Evolutionary conservation across 2,329 filamentous ascomycete species (phyloP), one percentile per base, ranked within the genome.

Genomic region (Xylariaceae sp.): DNA sequence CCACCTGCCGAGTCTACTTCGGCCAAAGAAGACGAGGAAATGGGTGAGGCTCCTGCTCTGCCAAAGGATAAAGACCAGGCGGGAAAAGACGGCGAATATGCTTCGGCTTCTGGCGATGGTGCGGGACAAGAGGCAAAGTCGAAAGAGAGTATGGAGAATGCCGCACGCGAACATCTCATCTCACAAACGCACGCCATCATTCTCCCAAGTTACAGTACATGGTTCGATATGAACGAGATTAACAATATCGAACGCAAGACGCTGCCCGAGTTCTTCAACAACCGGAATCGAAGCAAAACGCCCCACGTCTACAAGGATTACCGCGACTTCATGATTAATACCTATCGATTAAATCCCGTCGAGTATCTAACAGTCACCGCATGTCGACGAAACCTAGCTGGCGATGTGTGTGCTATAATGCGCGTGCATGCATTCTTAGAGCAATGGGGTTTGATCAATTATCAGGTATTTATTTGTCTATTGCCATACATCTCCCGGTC

Each of bases 291-390:
- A 66, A 97, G 94, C 84, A 99, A 99, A 76, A 99, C 94, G 0
- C 88, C 91, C 1, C 86, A 91, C 47, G 89, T 97, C 27, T 99
- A 99, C 78, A 97, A 97, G 74, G 94, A 99, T 70, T 99, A 99
- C 73, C 87, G 94, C 64, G 94, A 99, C 69, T 99, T 99, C 70
- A 99, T 99, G 94, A 91, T 99, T 76, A 99, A 99, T 76, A 97
- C 94, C 11, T 99, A 99, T 73, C 87, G 94, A 39, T 77, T 99
- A 54, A 99, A 97, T 69, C 94, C 94, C 4, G 82, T 91, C 51
- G 94, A 99, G 72, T 99, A 99, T 68, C 80, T 99, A 53, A 99
- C 94, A 4, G 92, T 99, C 52, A 99, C 94, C 8, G 94, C 94
- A 49, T 99, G 94, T 70, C 83, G 94, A 60, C 84, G 94, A 63